Conservation (phyloP, 2,329 filamentous ascomycete genomes). For the Septoria petroselini region DNA sequence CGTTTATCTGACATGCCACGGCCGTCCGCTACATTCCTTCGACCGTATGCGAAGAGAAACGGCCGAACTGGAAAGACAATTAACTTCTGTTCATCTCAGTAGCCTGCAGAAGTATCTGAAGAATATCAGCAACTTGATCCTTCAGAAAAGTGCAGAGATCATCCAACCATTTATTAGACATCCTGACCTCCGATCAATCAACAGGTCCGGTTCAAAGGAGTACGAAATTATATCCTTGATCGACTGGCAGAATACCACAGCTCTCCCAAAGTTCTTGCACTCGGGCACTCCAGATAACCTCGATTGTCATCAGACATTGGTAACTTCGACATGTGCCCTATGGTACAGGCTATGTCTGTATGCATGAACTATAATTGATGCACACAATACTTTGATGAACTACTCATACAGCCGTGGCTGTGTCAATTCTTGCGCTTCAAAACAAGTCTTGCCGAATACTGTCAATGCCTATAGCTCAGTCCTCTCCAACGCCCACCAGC, state of each 20-base stretch:
- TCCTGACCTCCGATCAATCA: constrained; percentile 35
- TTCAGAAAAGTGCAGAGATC: constrained; percentile 16
- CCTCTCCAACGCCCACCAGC: no score
- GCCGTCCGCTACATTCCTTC: constrained; percentile 35
- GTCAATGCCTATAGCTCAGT: no score
- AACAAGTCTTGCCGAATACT: no score
- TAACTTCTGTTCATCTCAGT: constrained; percentile 31
- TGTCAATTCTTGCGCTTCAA: no score
- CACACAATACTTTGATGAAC: no score
- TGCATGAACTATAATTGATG: no score
- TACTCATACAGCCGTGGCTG: no score
- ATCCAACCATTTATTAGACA: constrained; percentile 21
- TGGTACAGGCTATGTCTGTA: no score
- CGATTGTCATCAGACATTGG: no score
- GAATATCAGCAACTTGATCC: constrained; percentile 31
- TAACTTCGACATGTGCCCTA: no score
- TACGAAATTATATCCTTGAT: constrained; percentile 36
- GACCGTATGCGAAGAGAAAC: constrained; percentile 36
- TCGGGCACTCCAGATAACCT: constrained; percentile 42
- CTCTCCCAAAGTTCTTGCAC: constrained; percentile 41
- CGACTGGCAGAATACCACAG: constrained; percentile 43
- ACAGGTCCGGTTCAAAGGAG: constrained; percentile 36
- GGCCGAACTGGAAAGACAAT: constrained; percentile 35
- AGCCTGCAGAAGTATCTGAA: constrained; percentile 36
- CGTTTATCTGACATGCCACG: constrained; percentile 32